These are phyloP conservation scores for Lyophyllum shimeji DNA, from an alignment of 768 basidiomycete species.

Conservation along the genomic window DNA sequence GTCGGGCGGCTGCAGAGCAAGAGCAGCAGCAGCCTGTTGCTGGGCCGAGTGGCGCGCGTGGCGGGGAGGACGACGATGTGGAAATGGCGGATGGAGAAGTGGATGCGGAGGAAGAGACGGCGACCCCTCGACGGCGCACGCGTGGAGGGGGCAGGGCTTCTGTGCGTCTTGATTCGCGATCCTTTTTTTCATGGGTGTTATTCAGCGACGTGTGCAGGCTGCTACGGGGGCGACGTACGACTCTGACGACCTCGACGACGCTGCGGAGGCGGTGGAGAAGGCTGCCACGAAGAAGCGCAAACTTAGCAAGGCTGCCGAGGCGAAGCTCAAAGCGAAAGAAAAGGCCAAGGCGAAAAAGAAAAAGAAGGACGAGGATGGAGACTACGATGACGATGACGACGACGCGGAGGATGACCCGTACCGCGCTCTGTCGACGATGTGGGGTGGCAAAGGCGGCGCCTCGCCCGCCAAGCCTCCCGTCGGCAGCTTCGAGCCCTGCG, in stretches of 20 bases:
- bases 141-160: constrained; percentile 3
- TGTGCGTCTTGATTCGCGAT: constrained; percentile 2
- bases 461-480: constrained; percentile 55
- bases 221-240: constrained; percentile 48
- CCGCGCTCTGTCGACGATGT: constrained; percentile 56
- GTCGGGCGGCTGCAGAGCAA: constrained; percentile 28
- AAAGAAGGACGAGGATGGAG: constrained; percentile 45
- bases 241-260: constrained; percentile 77
- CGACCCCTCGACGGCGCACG: constrained; percentile 14
- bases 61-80: constrained; percentile 8
- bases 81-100: constrained; percentile 11
- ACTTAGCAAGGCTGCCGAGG: constrained; percentile 44
- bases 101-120: constrained; percentile 9
- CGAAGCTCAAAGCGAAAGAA: constrained; percentile 38
- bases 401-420: constrained; percentile 70
- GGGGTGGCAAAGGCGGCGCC: constrained; percentile 29
- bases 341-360: constrained; percentile 37
- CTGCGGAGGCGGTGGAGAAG: constrained; percentile 31
- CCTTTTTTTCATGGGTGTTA: background rate
- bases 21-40: constrained; percentile 44
- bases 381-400: constrained; percentile 44
- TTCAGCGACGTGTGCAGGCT: constrained; percentile 14
- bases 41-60: constrained; percentile 38
- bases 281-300: constrained; percentile 56
- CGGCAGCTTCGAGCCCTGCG: constrained; percentile 82